These are phyloP conservation scores for Paramecium sonneborni DNA, from an alignment of 73 alveolate species.

Conservation along the genomic window DNA sequence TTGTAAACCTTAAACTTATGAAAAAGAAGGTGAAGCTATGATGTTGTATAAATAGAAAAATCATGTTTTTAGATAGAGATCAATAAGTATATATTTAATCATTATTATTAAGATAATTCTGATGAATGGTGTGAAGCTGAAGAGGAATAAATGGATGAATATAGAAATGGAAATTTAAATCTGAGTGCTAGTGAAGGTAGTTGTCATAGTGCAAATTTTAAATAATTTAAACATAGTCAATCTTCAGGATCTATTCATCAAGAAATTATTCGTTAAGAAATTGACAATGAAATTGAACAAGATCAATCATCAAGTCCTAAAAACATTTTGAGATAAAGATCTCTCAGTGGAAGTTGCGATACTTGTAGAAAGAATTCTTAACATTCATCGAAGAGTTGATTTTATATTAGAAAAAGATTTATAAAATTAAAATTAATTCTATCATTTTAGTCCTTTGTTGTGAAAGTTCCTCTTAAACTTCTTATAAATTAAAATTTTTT, in stretches of 20 bases:
- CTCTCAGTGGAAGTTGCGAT: too few species aligned
- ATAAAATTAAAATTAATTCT: too few species aligned
- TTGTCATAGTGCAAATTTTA: not conserved
- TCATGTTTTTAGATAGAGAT: not conserved
- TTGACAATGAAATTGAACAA: too few species aligned
- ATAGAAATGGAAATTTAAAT: not conserved
- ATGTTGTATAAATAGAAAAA: not conserved
- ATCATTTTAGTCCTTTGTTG: conserved; percentile 1
- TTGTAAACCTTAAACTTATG: not conserved
- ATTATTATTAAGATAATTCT: not conserved
- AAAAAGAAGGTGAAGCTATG: not conserved
- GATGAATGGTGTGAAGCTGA: not conserved
- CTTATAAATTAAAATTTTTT: conserved; percentile 30
- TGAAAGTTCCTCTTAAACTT: conserved; percentile 46
- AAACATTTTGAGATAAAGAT: too few species aligned
- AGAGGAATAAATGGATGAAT: not conserved
- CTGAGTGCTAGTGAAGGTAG: not conserved
- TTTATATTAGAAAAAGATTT: too few species aligned
- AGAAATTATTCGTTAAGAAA: too few species aligned
- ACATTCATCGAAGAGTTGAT: too few species aligned
- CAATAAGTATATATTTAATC: not conserved
- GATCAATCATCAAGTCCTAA: too few species aligned
- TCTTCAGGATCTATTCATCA: not conserved
- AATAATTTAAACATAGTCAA: not conserved
- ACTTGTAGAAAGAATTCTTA: too few species aligned